Conservation (phyloP, 768 basidiomycete species). For the Boletus rubroflammeus region DNA sequence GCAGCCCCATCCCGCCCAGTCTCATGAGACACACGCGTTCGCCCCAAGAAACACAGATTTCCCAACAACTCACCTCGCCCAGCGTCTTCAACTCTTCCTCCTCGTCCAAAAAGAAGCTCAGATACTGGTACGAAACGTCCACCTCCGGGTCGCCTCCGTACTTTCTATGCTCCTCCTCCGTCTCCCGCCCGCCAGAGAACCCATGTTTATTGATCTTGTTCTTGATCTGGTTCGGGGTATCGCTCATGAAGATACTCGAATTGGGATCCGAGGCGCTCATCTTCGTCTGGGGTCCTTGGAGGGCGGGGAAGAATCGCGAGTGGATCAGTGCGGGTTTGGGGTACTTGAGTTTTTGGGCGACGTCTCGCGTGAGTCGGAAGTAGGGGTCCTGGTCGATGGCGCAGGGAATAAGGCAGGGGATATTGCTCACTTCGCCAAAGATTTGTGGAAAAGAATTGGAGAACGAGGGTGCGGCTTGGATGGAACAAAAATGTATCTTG, state of each 20-base stretch:
- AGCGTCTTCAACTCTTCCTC: constrained; percentile 81
- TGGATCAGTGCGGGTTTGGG: constrained; percentile 92
- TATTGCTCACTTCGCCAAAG: constrained; percentile 75
- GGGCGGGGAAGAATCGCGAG: constrained; percentile 96
- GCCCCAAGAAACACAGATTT: too few species aligned
- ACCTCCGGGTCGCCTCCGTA: constrained; percentile 92
- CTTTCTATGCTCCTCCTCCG: constrained; percentile 89
- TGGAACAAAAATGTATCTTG: constrained; percentile 92
- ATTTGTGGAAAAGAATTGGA: constrained; percentile 99
- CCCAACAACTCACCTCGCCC: constrained; percentile 53
- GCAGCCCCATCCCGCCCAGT: neutral
- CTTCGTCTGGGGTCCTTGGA: constrained; percentile 97
- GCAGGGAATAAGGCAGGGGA: constrained; percentile 94
- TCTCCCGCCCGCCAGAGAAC: constrained; percentile 92
- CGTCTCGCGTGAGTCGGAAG: constrained; percentile 96
- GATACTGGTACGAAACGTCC: constrained; percentile 93
- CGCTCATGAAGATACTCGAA: constrained; percentile 94
- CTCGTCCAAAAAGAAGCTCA: constrained; percentile 93
- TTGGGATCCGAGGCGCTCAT: constrained; percentile 97
- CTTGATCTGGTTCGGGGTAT: constrained; percentile 89
- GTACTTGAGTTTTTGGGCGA: constrained; percentile 90
- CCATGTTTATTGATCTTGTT: constrained; percentile 96
- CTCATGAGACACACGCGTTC: neutral
- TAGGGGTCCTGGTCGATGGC: constrained; percentile 98
- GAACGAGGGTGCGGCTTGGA: constrained; percentile 96